Percentiles rank a stretch among this genome's conserved stretches.
phyloP scores from a whole-genome alignment of 2,329 filamentous ascomycete genomes.

The Nakataea oryzae region DNA sequence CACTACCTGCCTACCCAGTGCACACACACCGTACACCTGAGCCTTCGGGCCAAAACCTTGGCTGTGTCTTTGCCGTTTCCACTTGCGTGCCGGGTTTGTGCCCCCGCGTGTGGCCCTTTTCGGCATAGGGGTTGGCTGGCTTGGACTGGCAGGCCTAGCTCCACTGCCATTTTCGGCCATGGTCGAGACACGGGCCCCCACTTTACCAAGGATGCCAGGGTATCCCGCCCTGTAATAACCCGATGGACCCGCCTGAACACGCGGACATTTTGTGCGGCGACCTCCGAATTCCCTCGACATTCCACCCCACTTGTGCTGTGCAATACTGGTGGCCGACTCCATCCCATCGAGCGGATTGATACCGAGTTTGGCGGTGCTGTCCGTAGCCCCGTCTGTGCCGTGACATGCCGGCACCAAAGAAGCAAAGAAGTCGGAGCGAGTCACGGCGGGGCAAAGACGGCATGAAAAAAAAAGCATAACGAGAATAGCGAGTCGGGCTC shows the following conservation, averaged over 20 bases:
- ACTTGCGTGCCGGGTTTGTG: background rate
- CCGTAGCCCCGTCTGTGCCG: background rate
- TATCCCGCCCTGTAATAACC: background rate
- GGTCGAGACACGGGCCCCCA: background rate
- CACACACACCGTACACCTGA: too few relatives aligned
- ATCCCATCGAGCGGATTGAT: background rate
- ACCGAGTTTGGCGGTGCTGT: background rate
- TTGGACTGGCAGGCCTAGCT: background rate
- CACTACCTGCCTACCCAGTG: too few relatives aligned
- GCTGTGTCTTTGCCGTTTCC: background rate
- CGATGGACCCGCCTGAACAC: background rate
- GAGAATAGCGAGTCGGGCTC: background rate
- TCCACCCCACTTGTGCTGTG: too few relatives aligned
- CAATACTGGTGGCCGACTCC: background rate
- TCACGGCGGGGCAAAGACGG: background rate
- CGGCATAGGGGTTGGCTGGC: background rate
- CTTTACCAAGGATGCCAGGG: background rate
- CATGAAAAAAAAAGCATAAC: background rate
- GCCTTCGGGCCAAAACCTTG: background rate
- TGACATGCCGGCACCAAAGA: background rate
- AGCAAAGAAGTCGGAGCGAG: background rate
- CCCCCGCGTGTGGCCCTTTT: background rate
- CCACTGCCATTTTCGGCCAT: background rate
- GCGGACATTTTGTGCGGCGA: background rate
- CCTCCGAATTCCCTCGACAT: background rate